Base-by-base conservation (phyloP, 176 grass and related monocot species). In the Panicum miliaceum region DNA sequence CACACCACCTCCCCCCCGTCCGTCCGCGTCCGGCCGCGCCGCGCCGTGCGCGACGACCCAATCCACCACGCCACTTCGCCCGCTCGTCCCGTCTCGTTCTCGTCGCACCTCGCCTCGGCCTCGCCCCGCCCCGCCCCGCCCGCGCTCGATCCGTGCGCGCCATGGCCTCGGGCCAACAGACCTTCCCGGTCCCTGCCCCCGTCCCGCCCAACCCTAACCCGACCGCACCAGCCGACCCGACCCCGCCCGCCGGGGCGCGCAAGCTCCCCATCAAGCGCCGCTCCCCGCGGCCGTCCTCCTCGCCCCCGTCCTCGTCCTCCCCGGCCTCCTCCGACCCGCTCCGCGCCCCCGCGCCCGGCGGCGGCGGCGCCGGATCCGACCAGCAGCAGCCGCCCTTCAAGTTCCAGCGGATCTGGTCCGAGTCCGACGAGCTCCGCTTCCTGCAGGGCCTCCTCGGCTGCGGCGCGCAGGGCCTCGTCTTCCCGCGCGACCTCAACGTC, bases 221-320 rank as follows among this genome's bases (percentile, higher is more conserved):
- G 78, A 86, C 63, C 92, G 71, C 89, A 90, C 68, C 89, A 64
- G 67, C 61, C 27, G 68, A 73, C 81, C 65, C 61, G 45, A 86
- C 84, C 71, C 29, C 83, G 22, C 47, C 81, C 63, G 59, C 88
- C 86, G 84, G 57, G 57, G n/a, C 93, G 32, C 87, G 93, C 51
- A 99, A 99, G 77, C 96, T 99, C 78, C 96, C 96, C 84, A 84
- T 99, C 91, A 99, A 99, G 96, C 96, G 93, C 87, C 94, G 94
- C 84, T 84, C 84, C 89, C 81, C 92, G 71, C 89, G 59, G 64
- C 85, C 73, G 42, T 77, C 81, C 23, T 26, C 81, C 11, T 73
- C 83, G 58, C 76, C 85, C 19, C 68, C 90, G 8, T 77, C 83
- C 42, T 83, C 86, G 85, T 83, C 71, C 71, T 81, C 81, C 16